A percentile compares a stretch with the other conserved stretches of the same genome.
Evolutionary conservation across 2,329 filamentous ascomycete species (phyloP).

Genomic region (Geoglossum cookeanum): DNA sequence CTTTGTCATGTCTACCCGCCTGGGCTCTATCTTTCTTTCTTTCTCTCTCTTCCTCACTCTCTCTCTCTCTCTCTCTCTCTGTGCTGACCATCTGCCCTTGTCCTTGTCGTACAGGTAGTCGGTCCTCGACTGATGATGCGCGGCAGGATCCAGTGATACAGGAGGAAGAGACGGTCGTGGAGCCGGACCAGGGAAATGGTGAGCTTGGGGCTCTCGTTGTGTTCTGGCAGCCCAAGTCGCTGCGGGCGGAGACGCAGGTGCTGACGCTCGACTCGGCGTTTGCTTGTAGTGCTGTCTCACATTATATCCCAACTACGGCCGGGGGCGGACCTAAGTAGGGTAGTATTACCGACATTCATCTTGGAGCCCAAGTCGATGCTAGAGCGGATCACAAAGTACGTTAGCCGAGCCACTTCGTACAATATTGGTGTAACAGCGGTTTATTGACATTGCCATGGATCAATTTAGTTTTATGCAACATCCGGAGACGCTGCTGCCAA

Average conservation of each 20-base stretch:
- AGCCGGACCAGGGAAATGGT: constrained; percentile 91
- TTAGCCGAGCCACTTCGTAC: constrained; percentile 9
- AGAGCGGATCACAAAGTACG: constrained; percentile 93
- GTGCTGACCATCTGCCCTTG: not conserved
- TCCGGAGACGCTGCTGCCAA: constrained; percentile 80
- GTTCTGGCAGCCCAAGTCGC: not conserved
- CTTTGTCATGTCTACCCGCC: not conserved
- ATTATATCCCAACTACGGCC: constrained; percentile 95
- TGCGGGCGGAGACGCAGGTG: not conserved
- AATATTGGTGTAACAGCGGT: constrained; percentile 4
- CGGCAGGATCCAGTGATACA: constrained; percentile 21
- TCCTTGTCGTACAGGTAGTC: constrained; percentile 21
- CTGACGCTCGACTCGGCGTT: constrained; percentile 3
- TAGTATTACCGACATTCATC: constrained; percentile 93
- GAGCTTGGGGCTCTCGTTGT: constrained; percentile 18
- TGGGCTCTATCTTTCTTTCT: not conserved
- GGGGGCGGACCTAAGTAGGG: constrained; percentile 82
- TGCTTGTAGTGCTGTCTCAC: constrained; percentile 60
- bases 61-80: too few relatives aligned
- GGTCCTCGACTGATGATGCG: constrained; percentile 38
- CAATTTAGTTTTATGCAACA: constrained; percentile 86
- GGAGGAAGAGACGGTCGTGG: constrained; percentile 40
- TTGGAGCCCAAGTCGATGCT: constrained; percentile 95
- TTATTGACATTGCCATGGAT: not conserved
- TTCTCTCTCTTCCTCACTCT: too few relatives aligned